Base-by-base conservation (phyloP, 768 basidiomycete genomes). In the Boletellus ananiceps region DNA sequence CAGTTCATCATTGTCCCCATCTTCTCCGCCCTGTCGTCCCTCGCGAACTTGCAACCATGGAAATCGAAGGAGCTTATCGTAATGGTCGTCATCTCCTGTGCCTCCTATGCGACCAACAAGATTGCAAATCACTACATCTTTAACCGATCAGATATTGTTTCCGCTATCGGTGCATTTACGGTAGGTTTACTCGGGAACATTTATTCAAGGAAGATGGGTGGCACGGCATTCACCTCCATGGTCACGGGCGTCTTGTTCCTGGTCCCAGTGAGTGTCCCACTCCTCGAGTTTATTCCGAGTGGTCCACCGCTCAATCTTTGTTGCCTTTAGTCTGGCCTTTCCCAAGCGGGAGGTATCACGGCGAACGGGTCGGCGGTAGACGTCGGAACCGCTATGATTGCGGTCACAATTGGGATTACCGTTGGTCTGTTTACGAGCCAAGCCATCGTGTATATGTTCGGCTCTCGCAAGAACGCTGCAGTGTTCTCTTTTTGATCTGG, bases 211-310 rank as follows among this genome's bases (percentile, higher is more conserved):
- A 81, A 80, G 62, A 84, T 88, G 78, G 79, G 85, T 8, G 90
- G 89, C 8, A 92, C 89, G 4, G 90, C 90, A 16, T 93, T 93
- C 68, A 90, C 89, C 9, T 83, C 83, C 2, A 93, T 93, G 91
- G 88, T 92, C 35, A 87, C 90, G 21, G 90, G 89, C 34, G 88
- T 93, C 5, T 66, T 91, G 54, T 90, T 93, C 68, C 71, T 93
- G 51, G 88, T 93, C 21, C 91, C 91, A 12, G 89, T 91, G 63
- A 65, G 85, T 76, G 16, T 43, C 56, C 32, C 39, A 8, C 49
- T 12, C 18, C 15, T 54, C 7, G 11, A n/a, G 16, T 15, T 36
- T 47, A 16, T 38, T 36, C 36, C 19, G 16, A 11, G 36, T 32
- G 43, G 47, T 40, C 40, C 44, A 37, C 40, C 8, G 49, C 25